Base-by-base conservation (phyloP, 495 filamentous ascomycete genomes). In the Mycothermus thermophilus region DNA sequence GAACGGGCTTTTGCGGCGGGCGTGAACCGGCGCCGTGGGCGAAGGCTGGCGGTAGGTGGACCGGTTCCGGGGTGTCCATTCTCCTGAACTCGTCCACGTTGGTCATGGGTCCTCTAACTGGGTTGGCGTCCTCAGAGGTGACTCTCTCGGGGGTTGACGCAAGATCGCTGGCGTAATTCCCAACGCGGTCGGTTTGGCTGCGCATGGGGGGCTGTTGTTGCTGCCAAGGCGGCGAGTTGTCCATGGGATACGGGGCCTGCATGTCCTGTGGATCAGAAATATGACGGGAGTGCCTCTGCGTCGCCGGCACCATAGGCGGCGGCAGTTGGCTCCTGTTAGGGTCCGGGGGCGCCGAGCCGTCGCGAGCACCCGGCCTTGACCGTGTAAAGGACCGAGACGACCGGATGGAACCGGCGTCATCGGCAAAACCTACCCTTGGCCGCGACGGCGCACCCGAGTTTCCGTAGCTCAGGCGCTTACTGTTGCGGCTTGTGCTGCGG, bases 41-140 rank as follows among this genome's bases (percentile, higher is more conserved):
- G 47, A 95, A 88, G 15, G 69, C 73, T 4, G 86, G 86, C 1
- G 87, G 87, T 11, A 66, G 61, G 8, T 65, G 67, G 14, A 93
- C 83, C 6, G 81, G 81, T 41, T 77, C 74, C 5, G 78, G 81
- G 8, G 78, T 75, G 19, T 71, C 64, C 42, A 66, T 60, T n/a
- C n/a, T n/a, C n/a, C n/a, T 58, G 21, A 68, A 71, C 13, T 75
- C 66, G 9, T 69, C 50, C 30, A 63, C 55, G 14, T 52, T 48
- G n/a, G 57, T 46, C 11, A 54, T 52, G 2, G 53, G 42, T 5
- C 41, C 46, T 33, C 50, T 44, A 5, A 34, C 27, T 6, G 47
- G 42, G 33, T 58, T 52, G 24, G 67, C 58, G 14, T 79, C 77
- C 37, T 74, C 71, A 3, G 72, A 75, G 39, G 72, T 75, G 22